phyloP scores from a whole-genome alignment of 2,329 filamentous ascomycete genomes.

The Dactylonectria macrodidyma region DNA sequence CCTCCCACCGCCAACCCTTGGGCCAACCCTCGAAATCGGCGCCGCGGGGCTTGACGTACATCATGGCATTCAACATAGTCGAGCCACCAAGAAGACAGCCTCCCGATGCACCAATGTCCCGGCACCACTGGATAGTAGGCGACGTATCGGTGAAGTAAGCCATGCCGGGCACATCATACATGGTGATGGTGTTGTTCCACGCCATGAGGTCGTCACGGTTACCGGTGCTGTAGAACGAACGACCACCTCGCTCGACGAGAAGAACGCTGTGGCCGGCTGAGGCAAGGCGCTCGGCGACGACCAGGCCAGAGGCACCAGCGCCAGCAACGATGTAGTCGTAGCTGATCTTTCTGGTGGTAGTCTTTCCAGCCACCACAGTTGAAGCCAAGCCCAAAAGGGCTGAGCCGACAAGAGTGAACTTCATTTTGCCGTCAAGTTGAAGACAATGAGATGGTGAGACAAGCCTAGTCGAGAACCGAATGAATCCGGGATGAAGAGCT shows the following conservation, averaged over 20 bases:
- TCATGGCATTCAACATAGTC: conserved; percentile 76
- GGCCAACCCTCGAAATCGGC: conserved; percentile 83
- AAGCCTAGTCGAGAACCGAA: neutral
- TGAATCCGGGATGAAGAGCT: neutral
- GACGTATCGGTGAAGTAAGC: conserved; percentile 78
- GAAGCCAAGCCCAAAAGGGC: conserved; percentile 33
- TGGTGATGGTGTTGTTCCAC: conserved; percentile 75
- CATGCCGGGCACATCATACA: conserved; percentile 79
- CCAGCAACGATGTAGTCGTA: conserved; percentile 45
- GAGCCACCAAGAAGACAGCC: conserved; percentile 78
- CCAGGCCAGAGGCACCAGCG: conserved; percentile 42
- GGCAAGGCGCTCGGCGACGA: conserved; percentile 61
- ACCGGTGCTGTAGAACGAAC: conserved; percentile 74
- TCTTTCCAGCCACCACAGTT: conserved; percentile 25
- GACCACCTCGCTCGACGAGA: conserved; percentile 71
- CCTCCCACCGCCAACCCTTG: conserved; percentile 73
- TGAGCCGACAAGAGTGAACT: conserved; percentile 26
- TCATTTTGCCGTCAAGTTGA: conserved; percentile 28
- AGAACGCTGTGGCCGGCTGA: conserved; percentile 75
- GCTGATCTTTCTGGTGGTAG: conserved; percentile 30
- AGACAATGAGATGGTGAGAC: neutral
- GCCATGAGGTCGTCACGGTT: conserved; percentile 69
- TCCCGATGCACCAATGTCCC: conserved; percentile 48
- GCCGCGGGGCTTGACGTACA: conserved; percentile 74
- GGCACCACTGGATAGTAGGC: conserved; percentile 51